Evolutionary conservation across 2,329 filamentous ascomycete genomes (phyloP).

Genomic region (Gliomastix tumulicola): DNA sequence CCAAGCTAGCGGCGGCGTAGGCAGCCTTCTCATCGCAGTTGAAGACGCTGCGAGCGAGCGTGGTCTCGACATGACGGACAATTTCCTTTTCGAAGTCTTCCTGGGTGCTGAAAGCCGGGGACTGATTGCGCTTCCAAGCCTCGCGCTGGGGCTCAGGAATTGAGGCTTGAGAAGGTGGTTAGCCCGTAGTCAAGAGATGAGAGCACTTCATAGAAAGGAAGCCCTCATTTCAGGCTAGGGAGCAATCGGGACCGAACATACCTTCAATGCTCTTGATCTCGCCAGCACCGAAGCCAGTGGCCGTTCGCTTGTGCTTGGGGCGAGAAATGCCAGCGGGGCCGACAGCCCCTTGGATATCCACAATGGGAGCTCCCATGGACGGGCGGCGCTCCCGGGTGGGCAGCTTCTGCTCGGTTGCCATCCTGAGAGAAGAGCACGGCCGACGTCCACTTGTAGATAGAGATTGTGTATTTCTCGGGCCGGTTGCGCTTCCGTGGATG

Average conservation of each 20-base stretch:
- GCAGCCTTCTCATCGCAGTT: constrained; percentile 96
- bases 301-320: constrained; percentile 96
- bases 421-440: constrained; percentile 7
- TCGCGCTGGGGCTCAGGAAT: constrained; percentile 86
- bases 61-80: constrained; percentile 93
- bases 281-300: constrained; percentile 80
- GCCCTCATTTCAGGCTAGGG: background rate
- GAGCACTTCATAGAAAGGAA: background rate
- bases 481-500: too few species aligned
- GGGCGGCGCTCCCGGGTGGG: constrained; percentile 69
- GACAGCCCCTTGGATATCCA: constrained; percentile 79
- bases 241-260: constrained; percentile 32
- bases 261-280: constrained; percentile 95
- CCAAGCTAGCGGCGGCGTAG: constrained; percentile 84
- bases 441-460: too few species aligned
- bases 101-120: constrained; percentile 64
- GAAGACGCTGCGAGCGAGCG: constrained; percentile 89
- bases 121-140: constrained; percentile 62
- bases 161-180: constrained; percentile 37
- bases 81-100: constrained; percentile 84
- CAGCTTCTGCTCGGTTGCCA: constrained; percentile 28
- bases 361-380: constrained; percentile 74
- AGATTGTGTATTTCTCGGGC: too few species aligned
- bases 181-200: background rate
- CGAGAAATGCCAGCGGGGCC: constrained; percentile 78